A percentile compares a stretch with the other conserved stretches of the same genome.
Evolutionary conservation across 1,284 basidiomycete genomes (phyloP).

Genomic region (Ceratobasidium sp.): DNA sequence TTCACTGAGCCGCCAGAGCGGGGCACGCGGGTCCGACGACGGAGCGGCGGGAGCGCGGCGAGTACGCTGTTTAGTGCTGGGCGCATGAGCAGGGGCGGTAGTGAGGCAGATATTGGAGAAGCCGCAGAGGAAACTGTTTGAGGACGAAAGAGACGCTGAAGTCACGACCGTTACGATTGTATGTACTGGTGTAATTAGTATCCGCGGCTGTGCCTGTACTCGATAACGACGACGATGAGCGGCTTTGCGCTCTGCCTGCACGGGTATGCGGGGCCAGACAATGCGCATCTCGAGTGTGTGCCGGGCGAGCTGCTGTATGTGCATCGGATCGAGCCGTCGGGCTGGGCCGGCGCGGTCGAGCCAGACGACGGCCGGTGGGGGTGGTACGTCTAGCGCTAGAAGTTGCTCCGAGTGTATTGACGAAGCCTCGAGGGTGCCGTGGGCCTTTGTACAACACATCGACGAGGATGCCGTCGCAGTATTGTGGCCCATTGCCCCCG

Average conservation of each 20-base stretch:
- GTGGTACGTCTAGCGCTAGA: slow-evolving; percentile 1
- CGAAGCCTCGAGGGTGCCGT: not conserved
- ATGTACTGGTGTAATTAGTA: slow-evolving; percentile 26
- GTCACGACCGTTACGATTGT: slow-evolving; percentile 32
- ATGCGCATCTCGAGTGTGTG: not conserved
- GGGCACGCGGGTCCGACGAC: slow-evolving; percentile 62
- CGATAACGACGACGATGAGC: slow-evolving; percentile 14
- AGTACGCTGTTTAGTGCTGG: slow-evolving; percentile 47
- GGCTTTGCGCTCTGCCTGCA: slow-evolving; percentile 33
- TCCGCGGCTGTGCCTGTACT: slow-evolving; percentile 23
- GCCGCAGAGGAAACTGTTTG: slow-evolving; percentile 3
- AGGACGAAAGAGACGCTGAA: not conserved
- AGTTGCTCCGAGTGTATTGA: not conserved
- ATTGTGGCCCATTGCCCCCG: slow-evolving; percentile 9
- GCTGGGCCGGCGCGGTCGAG: slow-evolving; percentile 35
- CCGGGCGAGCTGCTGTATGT: slow-evolving; percentile 35
- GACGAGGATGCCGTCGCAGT: slow-evolving; percentile 38
- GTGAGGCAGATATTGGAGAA: slow-evolving; percentile 32
- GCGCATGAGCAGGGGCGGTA: slow-evolving; percentile 32
- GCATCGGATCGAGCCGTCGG: slow-evolving; percentile 20
- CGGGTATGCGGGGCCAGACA: slow-evolving; percentile 5
- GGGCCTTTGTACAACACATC: slow-evolving; percentile 13
- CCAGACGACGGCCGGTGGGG: slow-evolving; percentile 30
- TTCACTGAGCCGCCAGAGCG: slow-evolving; percentile 75
- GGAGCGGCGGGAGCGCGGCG: slow-evolving; percentile 59